A percentile compares a stretch with the other conserved stretches of the same genome.
phyloP scores from a whole-genome alignment of 2,329 filamentous ascomycete species.

The Cercospora canescens region DNA sequence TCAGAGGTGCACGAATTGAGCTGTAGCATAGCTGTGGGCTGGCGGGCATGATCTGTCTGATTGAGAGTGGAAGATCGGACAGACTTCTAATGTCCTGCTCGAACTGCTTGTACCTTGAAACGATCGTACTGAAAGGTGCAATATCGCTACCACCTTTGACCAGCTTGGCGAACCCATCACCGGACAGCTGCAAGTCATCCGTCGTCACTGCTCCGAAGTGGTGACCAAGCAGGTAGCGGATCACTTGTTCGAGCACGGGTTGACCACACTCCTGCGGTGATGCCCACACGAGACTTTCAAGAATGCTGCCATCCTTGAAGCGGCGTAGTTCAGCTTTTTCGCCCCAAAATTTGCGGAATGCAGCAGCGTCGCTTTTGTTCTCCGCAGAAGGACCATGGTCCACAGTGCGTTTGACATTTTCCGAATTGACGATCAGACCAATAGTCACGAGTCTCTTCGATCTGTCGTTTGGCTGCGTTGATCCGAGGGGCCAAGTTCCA shows the following conservation, averaged over 20 bases:
- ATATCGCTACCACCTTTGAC: slow-evolving; percentile 41
- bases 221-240: slow-evolving; percentile 66
- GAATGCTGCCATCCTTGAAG: slow-evolving; percentile 92
- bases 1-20: slow-evolving; percentile 57
- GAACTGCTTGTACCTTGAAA: slow-evolving; percentile 69
- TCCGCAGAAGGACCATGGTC: slow-evolving; percentile 88
- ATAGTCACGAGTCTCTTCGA: slow-evolving; percentile 54
- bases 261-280: slow-evolving; percentile 55
- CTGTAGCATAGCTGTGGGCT: slow-evolving; percentile 73
- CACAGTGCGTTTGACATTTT: slow-evolving; percentile 71
- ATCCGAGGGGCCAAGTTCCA: slow-evolving; percentile 40
- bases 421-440: slow-evolving; percentile 70
- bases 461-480: slow-evolving; percentile 24
- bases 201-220: slow-evolving; percentile 66
- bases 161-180: slow-evolving; percentile 48
- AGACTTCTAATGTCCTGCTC: slow-evolving; percentile 76
- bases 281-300: slow-evolving; percentile 87
- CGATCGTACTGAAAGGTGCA: slow-evolving; percentile 66
- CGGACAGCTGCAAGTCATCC: slow-evolving; percentile 43
- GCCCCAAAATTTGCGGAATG: slow-evolving; percentile 92
- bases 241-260: slow-evolving; percentile 77
- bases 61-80: slow-evolving; percentile 81
- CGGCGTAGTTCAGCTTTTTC: slow-evolving; percentile 88
- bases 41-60: slow-evolving; percentile 75
- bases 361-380: slow-evolving; percentile 75